Base-by-base conservation (phyloP, 2,329 filamentous ascomycete species). In the Alternaria burnsii region DNA sequence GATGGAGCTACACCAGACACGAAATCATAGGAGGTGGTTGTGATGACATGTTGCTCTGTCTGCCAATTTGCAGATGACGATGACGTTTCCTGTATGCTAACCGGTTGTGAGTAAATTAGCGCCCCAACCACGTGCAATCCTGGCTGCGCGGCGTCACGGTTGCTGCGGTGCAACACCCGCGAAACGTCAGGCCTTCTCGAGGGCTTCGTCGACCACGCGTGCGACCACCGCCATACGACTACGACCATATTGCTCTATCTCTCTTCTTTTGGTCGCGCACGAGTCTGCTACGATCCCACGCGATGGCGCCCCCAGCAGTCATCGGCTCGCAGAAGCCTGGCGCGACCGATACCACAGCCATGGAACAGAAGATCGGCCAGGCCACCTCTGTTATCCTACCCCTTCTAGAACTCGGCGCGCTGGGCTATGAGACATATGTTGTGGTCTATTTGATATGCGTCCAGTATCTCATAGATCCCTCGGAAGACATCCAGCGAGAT, bases 351-450 rank as follows among this genome's bases (percentile, higher is more conserved):
- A 64, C 69, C 41, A 65, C 62, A 11, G 61, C 61, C n/a, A 55
- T 72, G 50, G 72, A 76, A 43, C 69, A 72, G 63, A 62, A 62
- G 28, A 80, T 83, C 51, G 88, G 87, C 76, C 80, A 85, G 70
- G 87, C 85, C 78, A 83, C 86, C 48, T 87, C 88, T 52, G 85
- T 89, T 59, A 78, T 90, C 57, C 88, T 97, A 58, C 93, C 93
- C 4, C 68, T 89, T 40, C 75, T 94, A 52, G 85, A 97, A 41
- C 78, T 88, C 34, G 89, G 84, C 30, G 82, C 87, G 38, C 84
- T 92, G 62, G 88, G 84, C 38, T 93, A 92, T 77, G 87, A 87
- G 20, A 90, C 88, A 34, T 97, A 91, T 79, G 88, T 88, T 14
- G 77, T 93, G 50, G 87, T 91, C 50, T 88, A 85, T 63, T 62